These are phyloP conservation scores for Smittium culicis DNA, from an alignment of 371 early-diverging fungal species.

Conservation along the genomic window DNA sequence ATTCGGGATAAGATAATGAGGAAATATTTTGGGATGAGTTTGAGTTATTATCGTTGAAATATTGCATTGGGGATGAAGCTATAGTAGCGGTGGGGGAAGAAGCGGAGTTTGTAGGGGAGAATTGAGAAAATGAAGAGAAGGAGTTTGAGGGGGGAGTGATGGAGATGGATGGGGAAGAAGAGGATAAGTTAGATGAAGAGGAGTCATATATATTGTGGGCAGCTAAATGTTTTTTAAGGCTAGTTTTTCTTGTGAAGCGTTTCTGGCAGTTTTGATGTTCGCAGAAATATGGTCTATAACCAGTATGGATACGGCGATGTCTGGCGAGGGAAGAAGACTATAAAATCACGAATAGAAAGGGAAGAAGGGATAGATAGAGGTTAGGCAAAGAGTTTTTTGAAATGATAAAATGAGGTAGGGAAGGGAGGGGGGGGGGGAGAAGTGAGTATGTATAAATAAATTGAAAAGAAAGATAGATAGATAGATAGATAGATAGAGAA, in stretches of 20 bases:
- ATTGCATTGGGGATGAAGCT: neutral
- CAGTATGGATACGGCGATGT: conserved; percentile 49
- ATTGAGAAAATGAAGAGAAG: neutral
- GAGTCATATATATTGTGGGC: conserved; percentile 6
- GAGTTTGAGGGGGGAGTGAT: neutral
- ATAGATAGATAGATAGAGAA: neutral
- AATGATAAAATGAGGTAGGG: conserved; percentile 6
- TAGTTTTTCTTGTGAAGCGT: conserved; percentile 50
- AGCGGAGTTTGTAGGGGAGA: neutral
- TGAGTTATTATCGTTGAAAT: neutral
- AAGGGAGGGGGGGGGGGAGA: neutral
- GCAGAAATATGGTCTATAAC: conserved; percentile 46
- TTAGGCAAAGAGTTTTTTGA: neutral
- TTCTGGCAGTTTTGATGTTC: conserved; percentile 36
- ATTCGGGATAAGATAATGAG: neutral
- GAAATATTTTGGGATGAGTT: neutral
- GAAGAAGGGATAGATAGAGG: neutral
- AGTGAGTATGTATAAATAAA: conserved; percentile 30
- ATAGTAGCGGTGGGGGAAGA: neutral
- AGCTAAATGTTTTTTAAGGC: conserved; percentile 39
- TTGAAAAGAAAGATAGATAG: conserved; percentile 11
- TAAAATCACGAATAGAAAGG: neutral
- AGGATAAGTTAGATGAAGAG: neutral
- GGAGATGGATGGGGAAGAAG: neutral
- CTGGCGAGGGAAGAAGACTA: conserved; percentile 25